Evolutionary conservation across 1,139 yeast genomes (phyloP).

Genomic region (Lodderomyces jiufengensis): DNA sequence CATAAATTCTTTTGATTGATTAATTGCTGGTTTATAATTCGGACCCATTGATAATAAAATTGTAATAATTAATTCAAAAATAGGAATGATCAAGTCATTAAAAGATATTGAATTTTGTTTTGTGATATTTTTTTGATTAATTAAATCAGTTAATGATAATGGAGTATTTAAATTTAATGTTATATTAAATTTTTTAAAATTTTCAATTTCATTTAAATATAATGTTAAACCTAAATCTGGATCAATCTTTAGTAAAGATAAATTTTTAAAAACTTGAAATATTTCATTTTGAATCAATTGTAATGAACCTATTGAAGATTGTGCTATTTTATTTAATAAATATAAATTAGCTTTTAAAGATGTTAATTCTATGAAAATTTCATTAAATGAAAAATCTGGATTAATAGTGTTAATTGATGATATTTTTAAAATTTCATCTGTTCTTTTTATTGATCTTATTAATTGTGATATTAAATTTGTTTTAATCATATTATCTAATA

Average conservation of each 20-base stretch:
- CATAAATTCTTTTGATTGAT: constrained; percentile 52
- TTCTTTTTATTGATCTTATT: constrained; percentile 62
- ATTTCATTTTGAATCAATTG: constrained; percentile 72
- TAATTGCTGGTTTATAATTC: constrained; percentile 61
- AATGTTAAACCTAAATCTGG: constrained; percentile 73
- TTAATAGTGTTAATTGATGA: constrained; percentile 25
- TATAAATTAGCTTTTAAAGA: constrained; percentile 71
- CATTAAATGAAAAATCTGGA: constrained; percentile 42
- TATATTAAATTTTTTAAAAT: constrained; percentile 30
- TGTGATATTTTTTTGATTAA: constrained; percentile 14
- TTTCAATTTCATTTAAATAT: constrained; percentile 23
- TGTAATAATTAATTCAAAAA: constrained; percentile 70
- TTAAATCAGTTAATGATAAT: constrained; percentile 27
- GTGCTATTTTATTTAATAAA: constrained; percentile 70
- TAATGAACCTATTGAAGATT: constrained; percentile 72
- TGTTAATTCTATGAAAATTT: constrained; percentile 66
- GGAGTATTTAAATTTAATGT: constrained; percentile 53
- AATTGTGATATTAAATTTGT: constrained; percentile 64
- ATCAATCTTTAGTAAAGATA: constrained; percentile 61
- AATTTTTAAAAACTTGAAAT: constrained; percentile 57
- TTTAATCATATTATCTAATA: constrained; percentile 58
- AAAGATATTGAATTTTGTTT: constrained; percentile 41
- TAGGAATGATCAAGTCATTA: constrained; percentile 71
- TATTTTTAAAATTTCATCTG: constrained; percentile 58
- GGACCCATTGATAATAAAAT: constrained; percentile 76